Base-by-base conservation (phyloP, 352 stramenopile species). In the Phytophthora aleatoria region DNA sequence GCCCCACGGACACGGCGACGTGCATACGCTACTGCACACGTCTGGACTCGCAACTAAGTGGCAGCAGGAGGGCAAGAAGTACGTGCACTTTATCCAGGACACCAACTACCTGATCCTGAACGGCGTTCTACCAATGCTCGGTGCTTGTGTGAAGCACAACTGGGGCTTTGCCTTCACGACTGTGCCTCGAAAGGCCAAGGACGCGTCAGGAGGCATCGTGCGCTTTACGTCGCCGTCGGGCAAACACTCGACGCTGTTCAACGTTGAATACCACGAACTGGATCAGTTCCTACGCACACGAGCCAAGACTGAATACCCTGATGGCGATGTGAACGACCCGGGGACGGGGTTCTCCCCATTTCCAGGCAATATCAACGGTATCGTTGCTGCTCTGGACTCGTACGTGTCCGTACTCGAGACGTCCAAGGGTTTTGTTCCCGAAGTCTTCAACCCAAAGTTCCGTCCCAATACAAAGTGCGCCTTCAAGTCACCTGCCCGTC, bases 1-100 rank as follows among this genome's bases (percentile, higher is more conserved):
- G 74, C 97, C 97, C 0, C 97, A 99, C 65, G 97, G 97, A 36
- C 97, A 99, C 64, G 97, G 97, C 33, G 97, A 99, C 76, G 96
- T 99, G 26, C 97, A 99, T 77, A 89, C 92, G 33, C 71, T 99
- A 26, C 79, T 98, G 50, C 84, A 95, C 58, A 75, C 62, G 28
- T 94, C 83, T 8, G 85, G 90, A 9, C 57, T 96, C 15, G 83
- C 93, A 1, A 26, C 50, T 4, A 63, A 75, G 16, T 98, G 92
- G 94, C 65, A 74, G 2, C 39, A 79, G n/a, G 24, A 73, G 8
- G 94, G 94, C n/a, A 87, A 93, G 69, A 96, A 91, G 67, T 88
- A 93, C 33, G 83, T 98, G n/a, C 98, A 99, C 67, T 99, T 99
- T 71, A 87, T 94, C 66, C 77, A 94, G 51, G 96, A 99, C 77